Evolutionary conservation across 1,284 basidiomycete species (phyloP).

Genomic region (Cutaneotrichosporon cavernicola): DNA sequence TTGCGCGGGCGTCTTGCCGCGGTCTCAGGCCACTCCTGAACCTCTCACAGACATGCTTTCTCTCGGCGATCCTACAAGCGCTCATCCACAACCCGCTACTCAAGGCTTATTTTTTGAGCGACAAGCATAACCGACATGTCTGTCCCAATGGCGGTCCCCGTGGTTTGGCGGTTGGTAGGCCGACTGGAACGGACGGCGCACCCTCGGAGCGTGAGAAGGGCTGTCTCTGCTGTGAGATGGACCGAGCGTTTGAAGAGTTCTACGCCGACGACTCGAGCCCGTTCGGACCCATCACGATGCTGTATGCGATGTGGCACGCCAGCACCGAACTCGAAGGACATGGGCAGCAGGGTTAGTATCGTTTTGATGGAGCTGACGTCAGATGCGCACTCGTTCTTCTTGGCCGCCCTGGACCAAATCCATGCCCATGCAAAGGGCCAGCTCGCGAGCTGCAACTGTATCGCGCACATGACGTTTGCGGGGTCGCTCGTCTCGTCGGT

Average conservation of each 20-base stretch:
- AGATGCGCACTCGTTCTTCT: constrained; percentile 63
- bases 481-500: constrained; percentile 87
- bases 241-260: constrained; percentile 83
- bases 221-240: constrained; percentile 94
- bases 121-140: constrained; percentile 55
- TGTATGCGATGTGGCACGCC: constrained; percentile 82
- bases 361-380: constrained; percentile 18
- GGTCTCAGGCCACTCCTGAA: constrained; percentile 82
- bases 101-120: constrained; percentile 84
- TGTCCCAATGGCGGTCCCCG: constrained; percentile 36
- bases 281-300: constrained; percentile 78
- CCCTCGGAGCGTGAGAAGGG: constrained; percentile 57
- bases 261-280: constrained; percentile 68
- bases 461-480: constrained; percentile 87
- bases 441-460: constrained; percentile 69
- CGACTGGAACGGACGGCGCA: constrained; percentile 19
- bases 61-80: constrained; percentile 90
- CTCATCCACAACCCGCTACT: constrained; percentile 89
- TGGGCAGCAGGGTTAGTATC: constrained; percentile 70
- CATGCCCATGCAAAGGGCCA: constrained; percentile 71
- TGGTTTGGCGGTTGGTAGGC: constrained; percentile 39
- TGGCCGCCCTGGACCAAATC: constrained; percentile 76
- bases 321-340: constrained; percentile 82
- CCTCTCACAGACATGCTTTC: constrained; percentile 85
- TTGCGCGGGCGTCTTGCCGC: constrained; percentile 30